Conservation (phyloP, 2,329 filamentous ascomycete genomes). For the Aspergillus ruber region DNA sequence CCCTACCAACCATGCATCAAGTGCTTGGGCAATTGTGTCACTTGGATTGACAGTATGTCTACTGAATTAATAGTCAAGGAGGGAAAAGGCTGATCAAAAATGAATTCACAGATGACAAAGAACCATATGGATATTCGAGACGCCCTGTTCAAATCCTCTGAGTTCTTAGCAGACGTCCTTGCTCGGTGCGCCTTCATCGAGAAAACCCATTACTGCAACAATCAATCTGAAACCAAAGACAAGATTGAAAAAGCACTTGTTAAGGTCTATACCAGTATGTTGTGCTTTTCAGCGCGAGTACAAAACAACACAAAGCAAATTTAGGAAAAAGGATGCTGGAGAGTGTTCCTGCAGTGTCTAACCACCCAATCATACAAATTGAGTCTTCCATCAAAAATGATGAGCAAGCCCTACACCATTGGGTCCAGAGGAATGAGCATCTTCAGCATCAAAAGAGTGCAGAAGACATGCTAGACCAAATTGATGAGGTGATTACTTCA, state of each 20-base stretch:
- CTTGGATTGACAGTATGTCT: constrained; percentile 11
- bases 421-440: constrained; percentile 5
- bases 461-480: constrained; percentile 4
- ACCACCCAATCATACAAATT: constrained; percentile 7
- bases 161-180: constrained; percentile 9
- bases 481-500: neutral
- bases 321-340: constrained; percentile 5
- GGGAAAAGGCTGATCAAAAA: neutral
- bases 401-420: constrained; percentile 3
- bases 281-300: constrained; percentile 6
- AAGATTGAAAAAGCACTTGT: constrained; percentile 4
- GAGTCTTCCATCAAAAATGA: constrained; percentile 10
- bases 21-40: constrained; percentile 13
- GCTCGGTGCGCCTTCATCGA: constrained; percentile 9
- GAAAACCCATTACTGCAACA: constrained; percentile 6
- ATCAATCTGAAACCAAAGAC: neutral
- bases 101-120: constrained; percentile 9
- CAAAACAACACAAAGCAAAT: neutral
- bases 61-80: neutral
- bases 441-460: constrained; percentile 2
- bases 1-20: constrained; percentile 9
- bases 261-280: constrained; percentile 7
- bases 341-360: constrained; percentile 7
- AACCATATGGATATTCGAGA: constrained; percentile 5
- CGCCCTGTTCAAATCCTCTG: constrained; percentile 11